These are phyloP conservation scores for Aspergillus sp. DNA, from an alignment of 2,329 filamentous ascomycete species.

Conservation along the genomic window DNA sequence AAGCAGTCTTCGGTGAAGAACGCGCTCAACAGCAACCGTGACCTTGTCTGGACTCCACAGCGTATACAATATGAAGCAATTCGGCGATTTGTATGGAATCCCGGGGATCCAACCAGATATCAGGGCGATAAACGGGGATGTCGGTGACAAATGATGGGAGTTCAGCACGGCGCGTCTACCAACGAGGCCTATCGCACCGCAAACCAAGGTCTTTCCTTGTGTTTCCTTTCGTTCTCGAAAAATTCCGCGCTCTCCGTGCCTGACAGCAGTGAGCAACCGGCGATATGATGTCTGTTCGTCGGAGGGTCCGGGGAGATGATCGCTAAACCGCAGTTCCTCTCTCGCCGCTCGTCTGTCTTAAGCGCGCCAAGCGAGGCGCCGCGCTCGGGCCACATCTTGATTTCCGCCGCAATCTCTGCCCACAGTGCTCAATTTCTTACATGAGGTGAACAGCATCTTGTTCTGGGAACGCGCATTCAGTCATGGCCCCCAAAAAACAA, in stretches of 20 bases:
- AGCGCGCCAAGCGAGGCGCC: slow-evolving; percentile 22
- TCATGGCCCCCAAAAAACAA: slow-evolving; percentile 12
- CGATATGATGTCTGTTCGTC: slow-evolving; percentile 1
- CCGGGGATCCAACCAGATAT: too few species aligned
- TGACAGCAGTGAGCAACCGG: too few species aligned
- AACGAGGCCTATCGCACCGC: too few species aligned
- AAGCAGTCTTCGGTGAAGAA: background rate
- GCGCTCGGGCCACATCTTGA: slow-evolving; percentile 35
- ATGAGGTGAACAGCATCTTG: background rate
- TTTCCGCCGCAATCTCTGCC: slow-evolving; percentile 4
- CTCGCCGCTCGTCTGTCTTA: slow-evolving; percentile 11
- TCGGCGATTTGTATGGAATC: too few species aligned
- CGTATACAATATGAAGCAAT: too few species aligned
- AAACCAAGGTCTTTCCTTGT: too few species aligned
- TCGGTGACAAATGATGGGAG: too few species aligned
- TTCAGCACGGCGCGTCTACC: too few species aligned
- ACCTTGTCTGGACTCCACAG: too few species aligned
- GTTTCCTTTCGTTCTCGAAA: too few species aligned
- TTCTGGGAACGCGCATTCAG: background rate
- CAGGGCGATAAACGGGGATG: too few species aligned
- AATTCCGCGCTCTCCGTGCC: too few species aligned
- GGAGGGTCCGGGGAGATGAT: slow-evolving; percentile 12
- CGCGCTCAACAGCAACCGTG: background rate
- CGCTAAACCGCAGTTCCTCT: slow-evolving; percentile 11
- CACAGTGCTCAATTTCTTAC: slow-evolving; percentile 2